These are phyloP conservation scores for Eucalyptus pumila DNA, from an alignment of 345 rosid species.

Conservation along the genomic window DNA sequence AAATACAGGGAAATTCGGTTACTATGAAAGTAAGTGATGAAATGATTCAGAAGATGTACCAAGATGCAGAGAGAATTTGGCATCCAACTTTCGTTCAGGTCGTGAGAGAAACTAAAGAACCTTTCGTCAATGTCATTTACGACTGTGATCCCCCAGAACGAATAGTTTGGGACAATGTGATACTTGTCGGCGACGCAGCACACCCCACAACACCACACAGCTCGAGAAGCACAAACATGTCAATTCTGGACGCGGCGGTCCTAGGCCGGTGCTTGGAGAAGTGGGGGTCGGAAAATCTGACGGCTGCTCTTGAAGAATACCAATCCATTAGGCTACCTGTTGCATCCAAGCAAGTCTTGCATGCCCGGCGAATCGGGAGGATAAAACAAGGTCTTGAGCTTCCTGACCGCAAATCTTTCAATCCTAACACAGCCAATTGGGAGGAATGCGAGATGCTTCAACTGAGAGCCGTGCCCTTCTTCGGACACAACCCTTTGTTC, in stretches of 20 bases:
- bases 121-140: constrained; percentile 58
- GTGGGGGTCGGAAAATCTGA: constrained; percentile 22
- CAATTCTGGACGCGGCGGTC: constrained; percentile 48
- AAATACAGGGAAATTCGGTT: constrained; percentile 40
- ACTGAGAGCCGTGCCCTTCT: constrained; percentile 50
- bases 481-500: constrained; percentile 15
- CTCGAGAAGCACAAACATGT: constrained; percentile 77
- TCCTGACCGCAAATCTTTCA: constrained; percentile 16
- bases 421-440: constrained; percentile 10
- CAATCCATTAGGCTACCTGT: constrained; percentile 50
- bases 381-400: constrained; percentile 55
- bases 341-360: constrained; percentile 47
- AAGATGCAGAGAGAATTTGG: constrained; percentile 54
- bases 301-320: constrained; percentile 51
- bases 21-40: constrained; percentile 40
- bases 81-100: constrained; percentile 41
- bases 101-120: constrained; percentile 48
- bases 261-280: constrained; percentile 53
- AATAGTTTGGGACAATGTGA: constrained; percentile 35
- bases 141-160: constrained; percentile 45
- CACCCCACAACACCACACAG: constrained; percentile 76
- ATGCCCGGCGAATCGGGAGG: constrained; percentile 39
- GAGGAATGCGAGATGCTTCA: constrained; percentile 31
- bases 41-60: constrained; percentile 38
- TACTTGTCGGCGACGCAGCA: constrained; percentile 65